Base-by-base conservation (phyloP, 2,329 filamentous ascomycete genomes). In the Verticillium zaregamsianum region DNA sequence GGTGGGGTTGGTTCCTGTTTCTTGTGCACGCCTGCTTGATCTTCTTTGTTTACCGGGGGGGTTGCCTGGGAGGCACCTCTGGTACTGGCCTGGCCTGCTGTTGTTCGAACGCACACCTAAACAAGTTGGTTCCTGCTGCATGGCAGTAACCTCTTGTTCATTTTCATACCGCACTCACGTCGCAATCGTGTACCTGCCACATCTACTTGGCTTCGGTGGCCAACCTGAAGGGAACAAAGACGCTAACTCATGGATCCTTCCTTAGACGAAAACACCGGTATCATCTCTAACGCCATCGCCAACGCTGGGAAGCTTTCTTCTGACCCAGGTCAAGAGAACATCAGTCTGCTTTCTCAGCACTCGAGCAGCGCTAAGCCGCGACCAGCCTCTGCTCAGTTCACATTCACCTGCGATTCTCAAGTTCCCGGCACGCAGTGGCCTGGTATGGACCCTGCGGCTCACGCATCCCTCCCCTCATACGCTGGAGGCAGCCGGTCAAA, bases 371-470 rank as follows among this genome's bases (percentile, higher is more conserved):
- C 81, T 62, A 89, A 86, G 69, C 72, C 84, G 4, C 87, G 84
- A 39, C 87, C 91, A 5, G 86, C 89, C 6, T 92, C 93, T 61
- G 90, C 91, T 0, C 92, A 97, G 69, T 99, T 99, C 73, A 99
- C 95, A 11, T 99, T 99, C 72, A 96, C 92, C 14, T 97, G 93
- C 75, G 91, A 96, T 70, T 94, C 93, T 1, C 92, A 95, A 72
- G 92, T 93, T 40, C 89, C 91, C 1, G 92, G 90, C 63, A 87
- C 90, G 61, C 87, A 88, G 59, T 92, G 90, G 88, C 90, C 91
- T 54, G 86, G 88, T 70, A 76, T 77, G 64, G 77, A 78, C 57
- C 71, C 74, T 9, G 55, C 68, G 6, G 35, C 35, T 14, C 60
- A 58, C 20, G 28, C 57, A 31, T 56, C 58, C 15, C 68, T 37